Evolutionary conservation across 2,329 filamentous ascomycete species (phyloP).

Genomic region (Colletotrichum liriopes): DNA sequence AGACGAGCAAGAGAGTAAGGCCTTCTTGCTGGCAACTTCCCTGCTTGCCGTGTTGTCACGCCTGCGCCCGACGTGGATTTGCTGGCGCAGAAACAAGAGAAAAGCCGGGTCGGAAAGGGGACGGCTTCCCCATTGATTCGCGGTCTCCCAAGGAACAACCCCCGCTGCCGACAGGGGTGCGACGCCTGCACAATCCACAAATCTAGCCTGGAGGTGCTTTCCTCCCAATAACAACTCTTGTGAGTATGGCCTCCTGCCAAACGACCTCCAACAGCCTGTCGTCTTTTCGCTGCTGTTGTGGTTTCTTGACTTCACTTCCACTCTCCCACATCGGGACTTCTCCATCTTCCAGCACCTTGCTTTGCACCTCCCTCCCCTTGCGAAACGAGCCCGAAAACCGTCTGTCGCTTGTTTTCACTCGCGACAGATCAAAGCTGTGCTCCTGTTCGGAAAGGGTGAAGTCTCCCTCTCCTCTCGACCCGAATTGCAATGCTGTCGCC

Average conservation of each 20-base stretch:
- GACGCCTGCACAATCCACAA: constrained; percentile 42
- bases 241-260: constrained; percentile 42
- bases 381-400: constrained; percentile 20
- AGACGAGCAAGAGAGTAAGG: constrained; percentile 16
- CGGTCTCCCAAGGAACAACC: constrained; percentile 44
- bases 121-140: constrained; percentile 40
- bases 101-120: constrained; percentile 34
- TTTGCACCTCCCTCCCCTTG: constrained; percentile 5
- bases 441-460: constrained; percentile 44
- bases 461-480: constrained; percentile 26
- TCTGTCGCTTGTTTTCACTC: constrained; percentile 28
- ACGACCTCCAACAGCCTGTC: constrained; percentile 27
- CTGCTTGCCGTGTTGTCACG: constrained; percentile 32
- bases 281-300: constrained; percentile 30
- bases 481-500: background rate
- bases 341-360: constrained; percentile 8
- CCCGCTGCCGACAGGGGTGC: constrained; percentile 41
- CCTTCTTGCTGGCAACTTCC: constrained; percentile 38
- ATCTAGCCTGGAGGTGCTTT: constrained; percentile 35
- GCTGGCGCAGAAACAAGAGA: constrained; percentile 33
- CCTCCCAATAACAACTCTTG: constrained; percentile 44
- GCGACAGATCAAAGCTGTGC: constrained; percentile 28
- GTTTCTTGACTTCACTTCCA: constrained; percentile 13
- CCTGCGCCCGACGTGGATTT: constrained; percentile 16
- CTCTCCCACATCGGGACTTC: constrained; percentile 5